Conservation (phyloP, 2,329 filamentous ascomycete genomes). For the Scedosporium boydii region DNA sequence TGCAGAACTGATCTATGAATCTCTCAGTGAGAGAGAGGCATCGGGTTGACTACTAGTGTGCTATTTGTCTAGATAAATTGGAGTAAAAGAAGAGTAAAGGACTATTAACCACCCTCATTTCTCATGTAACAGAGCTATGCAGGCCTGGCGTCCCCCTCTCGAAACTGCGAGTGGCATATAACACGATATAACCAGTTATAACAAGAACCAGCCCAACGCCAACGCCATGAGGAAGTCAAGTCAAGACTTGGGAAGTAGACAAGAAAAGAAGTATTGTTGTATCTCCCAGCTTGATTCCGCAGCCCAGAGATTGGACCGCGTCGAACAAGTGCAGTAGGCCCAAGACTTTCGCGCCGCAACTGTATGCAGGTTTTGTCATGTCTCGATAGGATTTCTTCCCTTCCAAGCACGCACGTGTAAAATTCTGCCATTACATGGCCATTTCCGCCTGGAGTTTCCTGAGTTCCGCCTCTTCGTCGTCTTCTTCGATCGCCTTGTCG, state of each 20-base stretch:
- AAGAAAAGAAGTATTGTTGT: neutral
- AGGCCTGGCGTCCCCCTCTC: neutral
- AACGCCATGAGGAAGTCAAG: neutral
- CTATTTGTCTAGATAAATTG: neutral
- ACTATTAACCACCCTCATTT: neutral
- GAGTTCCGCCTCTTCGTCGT: conserved; percentile 93
- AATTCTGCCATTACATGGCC: conserved; percentile 62
- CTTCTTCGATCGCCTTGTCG: conserved; percentile 56
- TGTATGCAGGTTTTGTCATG: neutral
- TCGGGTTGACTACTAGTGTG: neutral
- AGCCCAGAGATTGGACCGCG: neutral
- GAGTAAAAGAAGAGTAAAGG: neutral
- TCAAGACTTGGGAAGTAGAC: neutral
- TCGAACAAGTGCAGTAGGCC: neutral
- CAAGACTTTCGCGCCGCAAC: neutral
- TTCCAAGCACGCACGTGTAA: neutral
- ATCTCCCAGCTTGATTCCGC: neutral
- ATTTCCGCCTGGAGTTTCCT: conserved; percentile 92
- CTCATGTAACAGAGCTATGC: neutral
- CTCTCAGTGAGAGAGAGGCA: neutral
- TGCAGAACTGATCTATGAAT: neutral
- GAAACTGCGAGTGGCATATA: neutral
- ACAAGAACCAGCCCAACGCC: neutral
- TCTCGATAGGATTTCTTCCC: neutral
- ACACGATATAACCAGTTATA: neutral